Base-by-base conservation (phyloP, 2,329 filamentous ascomycete species). In the Phaeoacremonium minimum region DNA sequence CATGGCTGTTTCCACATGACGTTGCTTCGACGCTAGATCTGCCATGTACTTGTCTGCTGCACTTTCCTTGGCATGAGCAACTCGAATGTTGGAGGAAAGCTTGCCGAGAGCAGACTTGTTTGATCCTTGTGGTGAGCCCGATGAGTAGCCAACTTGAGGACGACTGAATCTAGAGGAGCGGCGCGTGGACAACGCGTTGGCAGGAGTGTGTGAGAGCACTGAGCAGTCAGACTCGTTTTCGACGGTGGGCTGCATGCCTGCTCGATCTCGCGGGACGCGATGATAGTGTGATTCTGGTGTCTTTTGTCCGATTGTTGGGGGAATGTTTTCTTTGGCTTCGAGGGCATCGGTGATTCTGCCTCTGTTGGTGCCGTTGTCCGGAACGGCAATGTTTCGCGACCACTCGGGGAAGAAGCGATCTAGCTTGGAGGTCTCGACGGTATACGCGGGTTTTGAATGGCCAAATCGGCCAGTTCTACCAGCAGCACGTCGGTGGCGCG, bases 241-340 rank as follows among this genome's bases (percentile, higher is more conserved):
- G 22, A 73, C 72, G 33, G 69, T 69, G 8, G 72, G 63, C 39
- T 76, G 72, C 70, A 76, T 74, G 45, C 71, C 66, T 13, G 67
- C 60, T 37, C 66, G 64, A 41, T 63, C 60, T 47, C 66, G 58
- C 45, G 60, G 60, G 28, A 56, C 55, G 42, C 66, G 54, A 40
- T 65, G 60, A 30, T 65, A 64, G 17, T 64, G 60, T 42, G 70
- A 61, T 45, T 72, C 64, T 34, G 55, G 39, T 22, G 61, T 58
- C 37, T 60, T 57, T 31, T 60, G 22, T 9, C n/a, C 49, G 16
- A 42, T 46, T 3, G 48, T 37, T 41, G 63, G 67, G 7, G 62
- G 63, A 32, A 66, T 58, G 47, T 71, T 73, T 50, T 73, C 69
- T 44, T 71, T 74, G 35, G 54, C 57, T 26, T 59, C 55, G 30